Percentiles rank a stretch among this genome's conserved stretches.
Evolutionary conservation across 345 rosid species (phyloP).

Genomic region (Lumnitzera littorea): DNA sequence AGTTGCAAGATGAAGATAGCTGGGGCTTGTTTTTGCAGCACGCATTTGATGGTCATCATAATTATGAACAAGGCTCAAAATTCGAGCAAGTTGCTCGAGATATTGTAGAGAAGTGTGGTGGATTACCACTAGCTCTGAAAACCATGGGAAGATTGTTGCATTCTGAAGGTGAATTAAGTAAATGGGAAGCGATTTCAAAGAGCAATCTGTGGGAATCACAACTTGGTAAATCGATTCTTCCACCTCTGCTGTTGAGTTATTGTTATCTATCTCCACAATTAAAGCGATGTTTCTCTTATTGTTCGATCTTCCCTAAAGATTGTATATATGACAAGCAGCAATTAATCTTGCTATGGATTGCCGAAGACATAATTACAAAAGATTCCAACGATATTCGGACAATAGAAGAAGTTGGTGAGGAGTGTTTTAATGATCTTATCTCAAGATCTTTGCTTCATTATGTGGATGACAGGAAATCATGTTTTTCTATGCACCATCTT

Average conservation of each 20-base stretch:
- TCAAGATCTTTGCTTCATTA: conserved; percentile 26
- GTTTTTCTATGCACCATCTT: conserved; percentile 25
- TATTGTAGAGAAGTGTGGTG: conserved; percentile 8
- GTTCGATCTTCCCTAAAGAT: conserved; percentile 15
- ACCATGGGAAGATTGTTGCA: conserved; percentile 15
- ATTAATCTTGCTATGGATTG: conserved; percentile 15
- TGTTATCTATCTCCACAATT: conserved; percentile 13
- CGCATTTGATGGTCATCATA: conserved; percentile 1
- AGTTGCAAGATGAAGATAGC: background rate
- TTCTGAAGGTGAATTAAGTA: background rate
- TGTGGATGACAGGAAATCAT: background rate
- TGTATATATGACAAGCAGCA: conserved; percentile 10
- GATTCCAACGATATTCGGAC: conserved; percentile 2
- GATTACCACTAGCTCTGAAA: conserved; percentile 12
- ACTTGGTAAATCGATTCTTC: background rate
- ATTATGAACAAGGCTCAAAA: background rate
- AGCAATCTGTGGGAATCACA: conserved; percentile 8
- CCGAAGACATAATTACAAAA: conserved; percentile 9
- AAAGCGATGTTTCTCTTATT: conserved; percentile 17
- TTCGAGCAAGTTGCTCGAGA: background rate
- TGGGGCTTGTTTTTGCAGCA: conserved; percentile 6
- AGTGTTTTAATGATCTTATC: conserved; percentile 11
- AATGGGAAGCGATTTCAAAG: conserved; percentile 11
- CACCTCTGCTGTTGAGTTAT: conserved; percentile 12
- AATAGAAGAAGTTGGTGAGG: conserved; percentile 15